Evolutionary conservation across 805 yeast species (phyloP).

Genomic region (Millerago galiae): DNA sequence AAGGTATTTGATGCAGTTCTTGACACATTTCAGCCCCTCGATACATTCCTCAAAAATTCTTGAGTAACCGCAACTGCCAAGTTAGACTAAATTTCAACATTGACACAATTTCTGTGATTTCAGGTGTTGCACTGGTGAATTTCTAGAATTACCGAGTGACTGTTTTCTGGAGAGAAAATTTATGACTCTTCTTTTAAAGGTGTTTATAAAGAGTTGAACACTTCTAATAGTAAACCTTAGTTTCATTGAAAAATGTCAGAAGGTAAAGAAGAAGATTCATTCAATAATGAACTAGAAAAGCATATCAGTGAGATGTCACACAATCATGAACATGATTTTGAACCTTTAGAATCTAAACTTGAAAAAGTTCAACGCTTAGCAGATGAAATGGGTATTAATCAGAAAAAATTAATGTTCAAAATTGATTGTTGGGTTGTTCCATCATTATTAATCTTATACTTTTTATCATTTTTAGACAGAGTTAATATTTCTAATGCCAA

Average conservation of each 20-base stretch:
- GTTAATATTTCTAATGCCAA: conserved; percentile 80
- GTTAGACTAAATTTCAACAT: no score
- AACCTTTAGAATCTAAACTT: conserved; percentile 15
- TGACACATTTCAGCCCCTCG: no score
- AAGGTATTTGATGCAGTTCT: no score
- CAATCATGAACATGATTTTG: conserved; percentile 9
- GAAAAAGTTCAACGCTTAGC: conserved; percentile 32
- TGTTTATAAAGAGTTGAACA: neutral
- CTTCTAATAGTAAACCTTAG: no score
- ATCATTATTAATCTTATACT: conserved; percentile 67
- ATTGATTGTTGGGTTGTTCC: conserved; percentile 67
- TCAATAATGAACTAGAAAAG: neutral
- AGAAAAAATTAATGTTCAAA: conserved; percentile 52
- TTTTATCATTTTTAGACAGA: conserved; percentile 73
- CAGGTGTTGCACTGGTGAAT: no score
- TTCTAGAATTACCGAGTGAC: no score
- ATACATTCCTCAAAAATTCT: no score
- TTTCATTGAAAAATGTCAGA: neutral
- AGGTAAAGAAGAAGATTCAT: neutral
- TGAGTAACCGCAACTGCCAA: no score
- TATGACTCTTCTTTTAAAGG: neutral
- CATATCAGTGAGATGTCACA: neutral
- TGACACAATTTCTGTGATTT: no score
- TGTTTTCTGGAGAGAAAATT: no score
- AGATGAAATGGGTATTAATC: conserved; percentile 42